These are phyloP conservation scores for Halenospora varia DNA, from an alignment of 495 filamentous ascomycete genomes.

Conservation along the genomic window DNA sequence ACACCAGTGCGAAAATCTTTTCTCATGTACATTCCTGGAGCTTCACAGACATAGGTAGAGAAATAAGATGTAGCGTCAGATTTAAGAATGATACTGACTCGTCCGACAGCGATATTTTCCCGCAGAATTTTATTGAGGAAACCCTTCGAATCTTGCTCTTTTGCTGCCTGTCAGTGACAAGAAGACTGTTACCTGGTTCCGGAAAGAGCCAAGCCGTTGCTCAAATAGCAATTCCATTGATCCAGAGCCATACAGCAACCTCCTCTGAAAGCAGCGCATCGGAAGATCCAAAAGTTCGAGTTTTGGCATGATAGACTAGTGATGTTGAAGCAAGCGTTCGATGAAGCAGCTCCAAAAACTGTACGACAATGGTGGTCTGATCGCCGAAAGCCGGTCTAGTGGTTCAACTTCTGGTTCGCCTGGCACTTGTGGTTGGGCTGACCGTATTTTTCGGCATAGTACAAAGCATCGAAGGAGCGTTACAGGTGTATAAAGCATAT, in stretches of 20 bases:
- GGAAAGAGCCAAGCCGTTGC: neutral
- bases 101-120: slow-evolving; percentile 21
- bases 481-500: slow-evolving; percentile 40
- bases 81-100: neutral
- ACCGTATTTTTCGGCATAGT: slow-evolving; percentile 47
- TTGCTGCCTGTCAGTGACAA: slow-evolving; percentile 35
- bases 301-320: slow-evolving; percentile 49
- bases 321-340: slow-evolving; percentile 46
- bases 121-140: slow-evolving; percentile 34
- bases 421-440: slow-evolving; percentile 40
- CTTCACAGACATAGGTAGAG: neutral
- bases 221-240: slow-evolving; percentile 18
- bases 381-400: slow-evolving; percentile 43
- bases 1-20: slow-evolving; percentile 15
- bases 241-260: slow-evolving; percentile 15
- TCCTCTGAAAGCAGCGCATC: slow-evolving; percentile 30
- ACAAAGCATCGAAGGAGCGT: slow-evolving; percentile 40
- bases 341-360: slow-evolving; percentile 40
- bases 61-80: neutral
- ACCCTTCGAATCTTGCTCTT: slow-evolving; percentile 40
- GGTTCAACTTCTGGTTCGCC: slow-evolving; percentile 41
- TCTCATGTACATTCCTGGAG: slow-evolving; percentile 1
- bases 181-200: slow-evolving; percentile 27
- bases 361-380: slow-evolving; percentile 48
- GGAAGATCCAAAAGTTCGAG: slow-evolving; percentile 38